Conservation (phyloP, 1,139 yeast genomes). For the Zygosaccharomyces sapae region DNA sequence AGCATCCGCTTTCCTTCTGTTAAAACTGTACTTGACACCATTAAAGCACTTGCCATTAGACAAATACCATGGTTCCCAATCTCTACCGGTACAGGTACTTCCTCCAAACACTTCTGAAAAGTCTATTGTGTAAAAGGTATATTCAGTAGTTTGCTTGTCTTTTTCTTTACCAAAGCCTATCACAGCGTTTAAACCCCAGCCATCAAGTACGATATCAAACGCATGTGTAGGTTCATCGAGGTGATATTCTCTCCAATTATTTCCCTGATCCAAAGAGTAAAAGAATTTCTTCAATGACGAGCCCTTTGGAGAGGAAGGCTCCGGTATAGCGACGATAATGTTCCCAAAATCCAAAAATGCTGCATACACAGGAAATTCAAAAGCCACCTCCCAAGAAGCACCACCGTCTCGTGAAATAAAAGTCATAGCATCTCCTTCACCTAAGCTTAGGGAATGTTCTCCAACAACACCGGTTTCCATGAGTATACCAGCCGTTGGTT, state of each 20-base stretch:
- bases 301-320: slow-evolving; percentile 21
- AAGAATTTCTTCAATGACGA: slow-evolving; percentile 38
- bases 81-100: slow-evolving; percentile 49
- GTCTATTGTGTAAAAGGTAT: slow-evolving; percentile 48
- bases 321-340: slow-evolving; percentile 54
- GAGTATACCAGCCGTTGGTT: slow-evolving; percentile 71
- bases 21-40: slow-evolving; percentile 67
- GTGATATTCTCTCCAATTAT: slow-evolving; percentile 51
- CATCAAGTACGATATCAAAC: slow-evolving; percentile 55
- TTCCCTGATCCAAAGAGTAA: slow-evolving; percentile 75
- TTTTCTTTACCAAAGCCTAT: slow-evolving; percentile 41
- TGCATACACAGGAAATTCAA: slow-evolving; percentile 53
- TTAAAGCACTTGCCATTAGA: slow-evolving; percentile 59
- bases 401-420: slow-evolving; percentile 80
- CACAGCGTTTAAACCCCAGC: slow-evolving; percentile 60
- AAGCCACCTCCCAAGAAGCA: slow-evolving; percentile 55
- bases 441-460: slow-evolving; percentile 28
- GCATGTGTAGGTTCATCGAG: slow-evolving; percentile 49
- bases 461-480: slow-evolving; percentile 58
- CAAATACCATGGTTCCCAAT: slow-evolving; percentile 63
- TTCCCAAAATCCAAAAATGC: slow-evolving; percentile 82
- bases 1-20: slow-evolving; percentile 64
- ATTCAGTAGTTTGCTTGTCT: slow-evolving; percentile 9
- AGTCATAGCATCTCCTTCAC: slow-evolving; percentile 38
- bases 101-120: slow-evolving; percentile 56